Conservation (phyloP, 192 early-diverging fungal species). For the Helicostylum pulchrum region DNA sequence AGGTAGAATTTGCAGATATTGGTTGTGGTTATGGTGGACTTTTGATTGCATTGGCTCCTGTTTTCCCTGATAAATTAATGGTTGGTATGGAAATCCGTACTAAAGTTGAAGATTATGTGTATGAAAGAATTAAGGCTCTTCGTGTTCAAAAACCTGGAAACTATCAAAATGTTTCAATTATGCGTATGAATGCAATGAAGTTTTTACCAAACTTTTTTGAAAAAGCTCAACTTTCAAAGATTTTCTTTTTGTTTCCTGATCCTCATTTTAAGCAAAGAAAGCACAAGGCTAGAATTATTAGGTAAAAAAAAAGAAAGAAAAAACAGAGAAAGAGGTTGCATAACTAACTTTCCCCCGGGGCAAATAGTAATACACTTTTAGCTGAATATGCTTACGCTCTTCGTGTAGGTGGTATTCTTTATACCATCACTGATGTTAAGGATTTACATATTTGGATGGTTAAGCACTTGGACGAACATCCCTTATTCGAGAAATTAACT, state of each 20-base stretch:
- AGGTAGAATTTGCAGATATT: slow-evolving; percentile 96
- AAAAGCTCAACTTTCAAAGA: slow-evolving; percentile 88
- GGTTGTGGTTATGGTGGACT: slow-evolving; percentile 98
- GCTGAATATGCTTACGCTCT: slow-evolving; percentile 98
- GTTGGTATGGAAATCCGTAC: slow-evolving; percentile 98
- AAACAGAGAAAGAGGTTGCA: no score
- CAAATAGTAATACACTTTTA: slow-evolving; percentile 57
- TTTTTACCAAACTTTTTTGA: slow-evolving; percentile 97
- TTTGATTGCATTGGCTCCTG: slow-evolving; percentile 78
- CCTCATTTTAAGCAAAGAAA: slow-evolving; percentile 99
- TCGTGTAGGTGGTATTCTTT: slow-evolving; percentile 84
- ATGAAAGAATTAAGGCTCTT: slow-evolving; percentile 83
- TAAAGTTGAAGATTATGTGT: slow-evolving; percentile 92
- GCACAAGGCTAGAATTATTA: slow-evolving; percentile 97
- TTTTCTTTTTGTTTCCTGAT: slow-evolving; percentile 98
- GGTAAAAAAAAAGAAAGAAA: slow-evolving; percentile 33
- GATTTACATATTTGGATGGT: slow-evolving; percentile 96
- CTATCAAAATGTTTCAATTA: slow-evolving; percentile 95
- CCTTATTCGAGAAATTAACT: slow-evolving; percentile 83
- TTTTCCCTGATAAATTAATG: slow-evolving; percentile 92
- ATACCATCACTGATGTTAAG: slow-evolving; percentile 93
- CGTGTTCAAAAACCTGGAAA: slow-evolving; percentile 67
- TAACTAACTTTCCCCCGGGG: background rate
- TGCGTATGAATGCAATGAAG: slow-evolving; percentile 99
- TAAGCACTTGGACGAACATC: slow-evolving; percentile 89